These are phyloP conservation scores for Cladophialophora carrionii DNA, from an alignment of 2,329 filamentous ascomycete species.

Conservation along the genomic window DNA sequence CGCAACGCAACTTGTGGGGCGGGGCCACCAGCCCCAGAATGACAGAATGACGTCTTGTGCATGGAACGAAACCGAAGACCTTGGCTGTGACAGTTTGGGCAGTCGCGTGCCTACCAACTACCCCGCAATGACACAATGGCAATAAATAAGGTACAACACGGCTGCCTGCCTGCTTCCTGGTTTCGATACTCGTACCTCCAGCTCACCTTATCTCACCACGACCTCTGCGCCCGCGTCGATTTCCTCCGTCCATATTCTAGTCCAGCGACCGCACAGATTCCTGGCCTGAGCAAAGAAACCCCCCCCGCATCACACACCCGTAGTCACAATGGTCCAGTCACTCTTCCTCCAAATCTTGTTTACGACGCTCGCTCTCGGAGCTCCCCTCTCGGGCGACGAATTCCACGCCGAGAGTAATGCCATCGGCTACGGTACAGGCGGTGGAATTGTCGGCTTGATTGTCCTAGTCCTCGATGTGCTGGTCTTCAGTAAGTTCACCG, in stretches of 20 bases:
- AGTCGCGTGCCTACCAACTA: slow-evolving; percentile 2
- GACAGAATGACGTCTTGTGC: slow-evolving; percentile 11
- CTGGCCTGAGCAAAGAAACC: neutral
- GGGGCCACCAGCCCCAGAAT: neutral
- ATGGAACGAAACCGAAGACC: neutral
- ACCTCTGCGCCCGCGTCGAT: neutral
- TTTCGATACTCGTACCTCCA: neutral
- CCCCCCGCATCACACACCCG: neutral
- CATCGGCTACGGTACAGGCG: slow-evolving; percentile 32
- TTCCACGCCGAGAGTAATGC: slow-evolving; percentile 3
- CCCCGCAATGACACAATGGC: slow-evolving; percentile 16
- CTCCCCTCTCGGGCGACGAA: slow-evolving; percentile 16
- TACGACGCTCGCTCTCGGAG: slow-evolving; percentile 18
- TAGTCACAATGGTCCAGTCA: slow-evolving; percentile 17
- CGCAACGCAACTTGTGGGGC: neutral
- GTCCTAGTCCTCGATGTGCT: slow-evolving; percentile 32
- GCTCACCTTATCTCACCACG: neutral
- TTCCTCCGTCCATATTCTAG: neutral
- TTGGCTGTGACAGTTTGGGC: neutral
- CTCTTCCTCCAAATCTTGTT: slow-evolving; percentile 21
- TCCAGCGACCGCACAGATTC: neutral
- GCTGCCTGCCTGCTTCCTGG: neutral
- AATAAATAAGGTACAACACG: neutral
- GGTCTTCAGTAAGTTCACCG: slow-evolving; percentile 28
- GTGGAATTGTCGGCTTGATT: slow-evolving; percentile 30